These are phyloP conservation scores for Strigomonas culicis DNA, from an alignment of 208 protist genomes.

Conservation along the genomic window DNA sequence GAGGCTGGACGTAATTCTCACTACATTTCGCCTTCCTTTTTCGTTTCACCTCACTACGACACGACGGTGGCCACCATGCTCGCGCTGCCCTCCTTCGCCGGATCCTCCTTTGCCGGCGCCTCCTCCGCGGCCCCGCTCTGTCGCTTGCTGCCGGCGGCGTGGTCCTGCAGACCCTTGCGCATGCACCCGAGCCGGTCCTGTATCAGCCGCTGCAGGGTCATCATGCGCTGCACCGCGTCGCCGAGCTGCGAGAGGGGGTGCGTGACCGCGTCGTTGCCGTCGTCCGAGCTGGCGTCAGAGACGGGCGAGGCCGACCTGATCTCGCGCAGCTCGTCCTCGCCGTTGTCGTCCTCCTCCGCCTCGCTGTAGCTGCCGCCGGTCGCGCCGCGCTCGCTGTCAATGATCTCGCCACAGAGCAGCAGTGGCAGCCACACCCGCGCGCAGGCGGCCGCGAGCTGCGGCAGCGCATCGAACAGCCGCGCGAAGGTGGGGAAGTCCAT, in stretches of 20 bases:
- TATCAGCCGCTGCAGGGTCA: slow-evolving; percentile 24
- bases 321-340: slow-evolving; percentile 2
- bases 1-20: neutral
- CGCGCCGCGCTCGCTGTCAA: neutral
- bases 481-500: slow-evolving; percentile 53
- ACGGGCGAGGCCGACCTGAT: neutral
- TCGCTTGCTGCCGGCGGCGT: neutral
- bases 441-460: slow-evolving; percentile 62
- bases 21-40: neutral
- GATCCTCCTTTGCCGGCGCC: neutral
- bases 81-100: neutral
- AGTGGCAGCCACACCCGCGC: slow-evolving; percentile 67
- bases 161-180: slow-evolving; percentile 15
- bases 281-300: neutral
- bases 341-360: neutral
- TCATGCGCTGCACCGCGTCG: slow-evolving; percentile 16
- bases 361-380: neutral
- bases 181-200: slow-evolving; percentile 25
- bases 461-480: slow-evolving; percentile 66
- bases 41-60: slow-evolving; percentile 4
- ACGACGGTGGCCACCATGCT: no score
- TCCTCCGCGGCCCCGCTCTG: neutral
- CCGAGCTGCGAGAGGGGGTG: slow-evolving; percentile 35
- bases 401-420: slow-evolving; percentile 25
- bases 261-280: slow-evolving; percentile 16